These are phyloP conservation scores for Boletus reticulatus DNA, from an alignment of 768 basidiomycete species.

Conservation along the genomic window DNA sequence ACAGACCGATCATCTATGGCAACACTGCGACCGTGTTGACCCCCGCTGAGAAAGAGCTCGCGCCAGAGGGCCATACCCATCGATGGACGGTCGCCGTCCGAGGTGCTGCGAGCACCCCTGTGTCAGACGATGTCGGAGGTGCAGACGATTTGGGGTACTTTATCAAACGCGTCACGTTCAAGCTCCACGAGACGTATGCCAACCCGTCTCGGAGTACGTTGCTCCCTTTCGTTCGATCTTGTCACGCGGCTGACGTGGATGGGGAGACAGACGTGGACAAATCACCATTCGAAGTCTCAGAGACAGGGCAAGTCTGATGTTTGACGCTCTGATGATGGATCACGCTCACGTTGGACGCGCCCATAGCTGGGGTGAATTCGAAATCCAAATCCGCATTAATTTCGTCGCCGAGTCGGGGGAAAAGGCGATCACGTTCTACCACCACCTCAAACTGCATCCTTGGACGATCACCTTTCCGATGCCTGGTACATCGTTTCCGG, in stretches of 20 bases:
- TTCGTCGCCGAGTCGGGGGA: slow-evolving; percentile 90
- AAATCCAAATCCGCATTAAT: slow-evolving; percentile 87
- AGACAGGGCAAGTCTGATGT: slow-evolving; percentile 72
- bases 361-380: slow-evolving; percentile 95
- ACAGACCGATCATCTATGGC: slow-evolving; percentile 92
- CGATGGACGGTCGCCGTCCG: slow-evolving; percentile 96
- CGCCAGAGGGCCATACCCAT: slow-evolving; percentile 81
- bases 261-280: slow-evolving; percentile 73
- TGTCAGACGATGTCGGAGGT: slow-evolving; percentile 80
- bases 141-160: slow-evolving; percentile 89
- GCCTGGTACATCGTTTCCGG: slow-evolving; percentile 19
- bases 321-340: too few species aligned
- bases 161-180: slow-evolving; percentile 96
- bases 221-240: neutral
- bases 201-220: slow-evolving; percentile 83
- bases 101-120: slow-evolving; percentile 73
- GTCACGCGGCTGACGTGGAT: neutral
- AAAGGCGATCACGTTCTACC: slow-evolving; percentile 83
- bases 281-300: slow-evolving; percentile 91
- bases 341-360: too few species aligned
- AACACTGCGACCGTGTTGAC: slow-evolving; percentile 84
- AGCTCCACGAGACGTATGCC: slow-evolving; percentile 93
- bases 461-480: slow-evolving; percentile 53
- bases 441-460: slow-evolving; percentile 94
- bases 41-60: slow-evolving; percentile 60